These are phyloP conservation scores for Sclerotinia nivalis DNA, from an alignment of 2,329 filamentous ascomycete species.

Conservation along the genomic window DNA sequence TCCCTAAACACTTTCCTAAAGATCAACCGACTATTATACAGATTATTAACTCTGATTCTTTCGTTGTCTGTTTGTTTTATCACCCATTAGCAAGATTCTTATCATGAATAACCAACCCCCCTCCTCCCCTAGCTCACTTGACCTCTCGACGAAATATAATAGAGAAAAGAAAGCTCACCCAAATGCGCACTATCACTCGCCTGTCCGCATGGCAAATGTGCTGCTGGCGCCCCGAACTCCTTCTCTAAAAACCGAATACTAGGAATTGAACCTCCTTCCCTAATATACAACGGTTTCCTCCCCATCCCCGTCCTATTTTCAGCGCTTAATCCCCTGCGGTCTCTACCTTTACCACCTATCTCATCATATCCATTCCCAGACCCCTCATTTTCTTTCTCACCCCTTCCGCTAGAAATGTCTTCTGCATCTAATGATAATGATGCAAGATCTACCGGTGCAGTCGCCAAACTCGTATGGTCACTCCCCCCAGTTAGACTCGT, in stretches of 20 bases:
- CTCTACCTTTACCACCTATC: not conserved
- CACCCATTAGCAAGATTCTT: not conserved
- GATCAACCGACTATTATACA: constrained; percentile 90
- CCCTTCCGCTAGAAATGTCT: not conserved
- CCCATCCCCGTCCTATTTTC: constrained; percentile 28
- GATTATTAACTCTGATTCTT: constrained; percentile 80
- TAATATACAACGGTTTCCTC: constrained; percentile 80
- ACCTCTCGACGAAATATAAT: not conserved
- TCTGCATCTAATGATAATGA: not conserved
- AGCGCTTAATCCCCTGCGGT: not conserved
- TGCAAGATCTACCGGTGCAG: constrained; percentile 33
- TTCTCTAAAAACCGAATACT: constrained; percentile 93
- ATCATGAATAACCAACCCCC: too few relatives aligned
- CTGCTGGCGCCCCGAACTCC: constrained; percentile 86
- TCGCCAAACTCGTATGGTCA: constrained; percentile 40
- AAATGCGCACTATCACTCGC: constrained; percentile 92
- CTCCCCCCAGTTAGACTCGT: constrained; percentile 52
- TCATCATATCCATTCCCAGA: not conserved
- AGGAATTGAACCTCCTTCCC: constrained; percentile 93
- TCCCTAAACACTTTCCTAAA: constrained; percentile 76
- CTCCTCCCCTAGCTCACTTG: too few relatives aligned
- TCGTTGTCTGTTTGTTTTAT: constrained; percentile 67
- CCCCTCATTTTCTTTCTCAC: not conserved
- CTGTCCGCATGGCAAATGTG: constrained; percentile 91
- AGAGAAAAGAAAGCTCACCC: constrained; percentile 24